Evolutionary conservation across 169 alveolate species (phyloP), one percentile per base, ranked within the genome.

Genomic region (Plasmodium inui): DNA sequence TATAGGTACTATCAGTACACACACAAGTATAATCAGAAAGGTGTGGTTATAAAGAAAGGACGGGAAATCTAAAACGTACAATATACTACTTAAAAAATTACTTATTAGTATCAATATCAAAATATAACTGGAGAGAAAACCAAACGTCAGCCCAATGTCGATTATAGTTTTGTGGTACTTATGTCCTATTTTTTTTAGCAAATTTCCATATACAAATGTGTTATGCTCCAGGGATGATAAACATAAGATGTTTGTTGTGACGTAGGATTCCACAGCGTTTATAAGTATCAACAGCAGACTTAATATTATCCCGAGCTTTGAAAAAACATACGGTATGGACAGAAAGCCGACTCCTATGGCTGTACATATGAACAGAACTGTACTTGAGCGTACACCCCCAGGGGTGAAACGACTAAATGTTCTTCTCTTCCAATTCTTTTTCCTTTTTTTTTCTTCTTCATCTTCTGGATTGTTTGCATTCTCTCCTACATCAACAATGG

Each of bases 341-440:
- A 88, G 70, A 78, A 88, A 79, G 28, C 93, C 93, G 0, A 88
- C 93, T 37, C 93, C 93, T 53, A 88, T 88, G 50, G 93, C 93
- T 76, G 93, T 88, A 32, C 93, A 88, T 88, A 88, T 39, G 39
- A 88, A 88, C 30, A 88, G 34, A 8, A 88, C 93, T 12, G 93
- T 88, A 50, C 93, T 88, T 53, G 93, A 74, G 32, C 93, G 78
- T 76, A 88, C 93, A 30, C 93, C 93, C 22, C 93, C 93, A 39
- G 93, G 93, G 30, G 93, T 88, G 46, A 88, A 88, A 19, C 76
- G 89, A 57, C 93, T 78, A 78, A 88, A 88, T 76, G 93, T 61
- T 88, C 93, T 88, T 44, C 73, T 46, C 32, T 88, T 32, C 93
- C 93, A 88, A 34, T 76, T 88, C 78, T 44, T 88, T 61, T 88